A percentile compares a stretch with the other conserved stretches of the same genome.
phyloP scores from a whole-genome alignment of 148 eudicot species.

The Fagopyrum esculentum region DNA sequence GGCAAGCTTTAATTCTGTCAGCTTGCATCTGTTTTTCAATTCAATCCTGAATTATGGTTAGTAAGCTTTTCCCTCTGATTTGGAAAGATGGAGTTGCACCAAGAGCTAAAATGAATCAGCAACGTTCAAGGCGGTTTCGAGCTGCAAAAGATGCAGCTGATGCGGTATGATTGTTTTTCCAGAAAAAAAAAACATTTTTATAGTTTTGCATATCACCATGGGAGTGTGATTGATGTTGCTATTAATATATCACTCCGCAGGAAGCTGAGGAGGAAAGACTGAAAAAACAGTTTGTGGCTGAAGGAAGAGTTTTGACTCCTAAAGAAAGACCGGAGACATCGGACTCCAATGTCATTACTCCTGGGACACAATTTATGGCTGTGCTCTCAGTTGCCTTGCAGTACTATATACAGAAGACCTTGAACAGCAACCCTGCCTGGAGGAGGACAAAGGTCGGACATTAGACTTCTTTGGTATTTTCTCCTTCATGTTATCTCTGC shows the following conservation, averaged over 20 bases:
- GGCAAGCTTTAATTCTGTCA: constrained; percentile 33
- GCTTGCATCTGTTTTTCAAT: constrained; percentile 5
- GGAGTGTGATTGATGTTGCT: background rate
- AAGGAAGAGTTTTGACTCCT: constrained; percentile 46
- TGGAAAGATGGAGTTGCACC: constrained; percentile 95
- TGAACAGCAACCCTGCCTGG: constrained; percentile 85
- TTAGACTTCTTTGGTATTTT: constrained; percentile 15
- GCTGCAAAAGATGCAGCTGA: constrained; percentile 99
- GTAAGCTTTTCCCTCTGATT: constrained; percentile 15
- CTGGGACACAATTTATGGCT: constrained; percentile 93
- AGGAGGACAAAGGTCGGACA: constrained; percentile 61
- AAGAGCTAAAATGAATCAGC: constrained; percentile 99
- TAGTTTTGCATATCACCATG: background rate
- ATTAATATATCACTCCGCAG: constrained; percentile 24
- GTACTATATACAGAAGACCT: constrained; percentile 68
- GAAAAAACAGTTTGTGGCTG: constrained; percentile 67
- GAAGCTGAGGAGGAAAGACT: constrained; percentile 82
- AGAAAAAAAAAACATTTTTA: background rate
- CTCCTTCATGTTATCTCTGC: constrained; percentile 27
- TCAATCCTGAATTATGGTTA: background rate
- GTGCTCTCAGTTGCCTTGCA: constrained; percentile 89
- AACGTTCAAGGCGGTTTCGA: constrained; percentile 91
- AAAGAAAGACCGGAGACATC: constrained; percentile 77
- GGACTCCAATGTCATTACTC: constrained; percentile 96
- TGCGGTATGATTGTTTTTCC: constrained; percentile 48